Evolutionary conservation across 2,329 filamentous ascomycete genomes (phyloP), one percentile per base, ranked within the genome.

Genomic region (Aspergillus uvarum): DNA sequence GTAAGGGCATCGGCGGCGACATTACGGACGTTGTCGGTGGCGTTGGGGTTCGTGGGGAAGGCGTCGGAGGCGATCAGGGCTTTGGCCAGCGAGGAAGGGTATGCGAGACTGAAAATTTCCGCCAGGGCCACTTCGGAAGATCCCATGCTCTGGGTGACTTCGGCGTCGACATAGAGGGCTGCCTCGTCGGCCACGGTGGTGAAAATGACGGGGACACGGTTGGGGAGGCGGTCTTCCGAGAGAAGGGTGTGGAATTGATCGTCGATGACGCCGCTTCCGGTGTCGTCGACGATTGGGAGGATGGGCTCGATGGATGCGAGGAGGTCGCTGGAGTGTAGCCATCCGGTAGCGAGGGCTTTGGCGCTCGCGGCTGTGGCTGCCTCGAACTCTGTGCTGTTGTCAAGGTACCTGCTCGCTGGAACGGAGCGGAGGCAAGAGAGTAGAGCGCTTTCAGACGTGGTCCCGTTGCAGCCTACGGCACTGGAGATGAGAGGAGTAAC

Each of bases 201-300:
- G 62, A 72, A 72, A 59, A 72, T 67, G 22, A 65, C 67, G 2
- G 70, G 70, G 16, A 72, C 70, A 14, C 59, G 61, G 47, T 65
- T 68, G 10, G 70, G 68, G n/a, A 72, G 64, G 2, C 29, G 48
- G 29, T 65, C 55, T 2, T 53, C 47, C 0, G 54, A 21, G 16
- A 72, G 65, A 5, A 72, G 64, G 19, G 29, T 56, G 58, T 72
- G 16, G 64, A 72, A 71, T 48, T 72, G 70, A 48, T 65, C 66
- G 51, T 71, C 68, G 14, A 72, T 68, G 1, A 72, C 63, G 5
- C 69, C 68, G 2, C 56, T 60, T 19, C 51, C 60, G 1, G 65
- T 55, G 51, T 70, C 67, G 31, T 70, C 70, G n/a, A 72, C 63
- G 54, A 71, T 68, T 3, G 69, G 68, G 62, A 69, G 65, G 19